Base-by-base conservation (phyloP, 148 eudicot genomes). In the Nepenthes mirabilis region DNA sequence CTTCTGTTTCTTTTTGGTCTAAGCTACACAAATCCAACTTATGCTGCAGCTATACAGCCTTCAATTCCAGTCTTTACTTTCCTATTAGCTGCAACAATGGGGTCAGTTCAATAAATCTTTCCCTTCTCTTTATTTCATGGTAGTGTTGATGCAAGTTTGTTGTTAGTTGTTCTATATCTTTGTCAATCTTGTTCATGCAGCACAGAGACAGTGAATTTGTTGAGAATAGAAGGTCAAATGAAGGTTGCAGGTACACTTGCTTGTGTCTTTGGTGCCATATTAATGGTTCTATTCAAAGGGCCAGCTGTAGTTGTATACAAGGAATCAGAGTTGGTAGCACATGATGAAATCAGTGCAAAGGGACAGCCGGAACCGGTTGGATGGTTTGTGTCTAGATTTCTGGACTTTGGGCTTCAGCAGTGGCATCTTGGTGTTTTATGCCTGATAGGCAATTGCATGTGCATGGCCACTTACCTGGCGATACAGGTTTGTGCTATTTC, bases 21-120 rank as follows among this genome's bases (percentile, higher is more conserved):
- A 70, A 83, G 91, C 70, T 93, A 80, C 81, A 93, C 98, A 49
- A 88, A 84, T 80, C 98, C 98, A 64, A 82, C 89, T 59, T 93
- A 93, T 75, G 98, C 98, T 56, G 95, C 98, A 58, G 98, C 98
- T 67, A 80, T 79, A 65, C 98, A 93, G 62, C 98, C 98, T 75
- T 76, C 98, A 47, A 86, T 93, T 74, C 98, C 98, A 14, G 98
- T 93, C 58, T 93, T 93, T 55, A 93, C 98, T 35, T 93, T 93
- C 65, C 72, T 88, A 61, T 58, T 93, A 33, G 96, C 98, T 61
- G 82, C 74, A 6, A 43, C 82, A 7, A 83, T 88, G 96, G 96
- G 98, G 98, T 93, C 67, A 73, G 95, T 80, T 69, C 8, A 45
- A 62, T 67, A 9, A 60, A 47, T 55, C 52, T 36, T 40, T 47